Percentiles rank a stretch among this genome's conserved stretches.
Evolutionary conservation across 768 basidiomycete species (phyloP).

Genomic region (Russula emetica): DNA sequence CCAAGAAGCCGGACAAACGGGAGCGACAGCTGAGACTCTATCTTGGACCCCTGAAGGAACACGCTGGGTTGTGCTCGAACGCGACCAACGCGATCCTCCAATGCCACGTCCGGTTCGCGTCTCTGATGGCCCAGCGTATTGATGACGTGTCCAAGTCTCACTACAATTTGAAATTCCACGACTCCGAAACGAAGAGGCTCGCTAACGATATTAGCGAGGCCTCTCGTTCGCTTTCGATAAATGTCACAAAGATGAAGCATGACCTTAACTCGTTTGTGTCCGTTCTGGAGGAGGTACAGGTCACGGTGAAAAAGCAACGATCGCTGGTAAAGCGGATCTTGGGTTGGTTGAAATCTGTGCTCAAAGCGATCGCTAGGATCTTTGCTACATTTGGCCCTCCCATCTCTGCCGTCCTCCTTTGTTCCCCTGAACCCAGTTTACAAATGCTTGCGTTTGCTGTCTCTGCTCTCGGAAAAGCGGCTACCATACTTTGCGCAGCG

Average conservation of each 20-base stretch:
- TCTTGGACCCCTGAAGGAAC: slow-evolving; percentile 3
- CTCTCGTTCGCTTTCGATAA: slow-evolving; percentile 1
- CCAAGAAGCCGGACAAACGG: slow-evolving; percentile 7
- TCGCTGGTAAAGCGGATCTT: slow-evolving; percentile 3
- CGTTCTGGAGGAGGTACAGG: slow-evolving; percentile 16
- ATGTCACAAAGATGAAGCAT: neutral
- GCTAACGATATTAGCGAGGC: slow-evolving; percentile 12
- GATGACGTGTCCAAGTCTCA: slow-evolving; percentile 13
- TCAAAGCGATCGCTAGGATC: slow-evolving; percentile 10
- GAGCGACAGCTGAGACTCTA: neutral
- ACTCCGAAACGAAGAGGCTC: slow-evolving; percentile 11
- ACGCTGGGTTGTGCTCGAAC: slow-evolving; percentile 8
- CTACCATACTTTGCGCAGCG: slow-evolving; percentile 1
- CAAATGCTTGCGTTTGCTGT: neutral
- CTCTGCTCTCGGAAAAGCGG: slow-evolving; percentile 13
- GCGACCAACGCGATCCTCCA: slow-evolving; percentile 15
- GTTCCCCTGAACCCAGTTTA: no score
- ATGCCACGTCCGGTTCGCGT: slow-evolving; percentile 18
- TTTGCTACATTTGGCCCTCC: neutral
- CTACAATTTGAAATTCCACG: slow-evolving; percentile 15
- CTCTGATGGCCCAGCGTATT: slow-evolving; percentile 13
- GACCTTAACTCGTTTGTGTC: slow-evolving; percentile 12
- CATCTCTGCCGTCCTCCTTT: slow-evolving; percentile 2
- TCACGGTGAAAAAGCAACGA: neutral
- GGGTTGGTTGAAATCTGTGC: slow-evolving; percentile 15